Evolutionary conservation across 2,329 filamentous ascomycete species (phyloP).

Genomic region (Tolypocladium ophioglossoides): DNA sequence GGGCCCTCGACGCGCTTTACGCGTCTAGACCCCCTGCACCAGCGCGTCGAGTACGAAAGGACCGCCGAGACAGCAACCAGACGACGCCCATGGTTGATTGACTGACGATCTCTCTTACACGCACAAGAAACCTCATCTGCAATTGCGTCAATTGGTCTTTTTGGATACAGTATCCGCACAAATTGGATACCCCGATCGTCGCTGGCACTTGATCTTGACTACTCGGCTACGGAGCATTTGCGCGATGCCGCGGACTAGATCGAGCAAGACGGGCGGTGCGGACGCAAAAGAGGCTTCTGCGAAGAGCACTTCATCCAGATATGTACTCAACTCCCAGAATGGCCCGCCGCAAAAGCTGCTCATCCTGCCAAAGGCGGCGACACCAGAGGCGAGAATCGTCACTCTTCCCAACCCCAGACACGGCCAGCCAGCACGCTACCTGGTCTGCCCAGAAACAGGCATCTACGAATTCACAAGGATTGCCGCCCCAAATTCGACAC

Average conservation of each 20-base stretch:
- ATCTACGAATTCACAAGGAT: conserved; percentile 56
- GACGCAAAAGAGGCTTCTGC: conserved; percentile 15
- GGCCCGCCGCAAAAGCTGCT: conserved; percentile 44
- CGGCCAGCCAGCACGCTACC: conserved; percentile 43
- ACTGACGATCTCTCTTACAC: background rate
- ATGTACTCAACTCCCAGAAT: conserved; percentile 27
- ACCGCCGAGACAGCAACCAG: background rate
- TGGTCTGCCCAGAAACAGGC: conserved; percentile 50
- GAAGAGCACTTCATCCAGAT: conserved; percentile 20
- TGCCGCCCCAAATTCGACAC: conserved; percentile 38
- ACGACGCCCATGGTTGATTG: background rate
- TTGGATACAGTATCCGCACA: background rate
- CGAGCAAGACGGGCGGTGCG: conserved; percentile 24
- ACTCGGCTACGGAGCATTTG: background rate
- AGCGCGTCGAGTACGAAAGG: background rate
- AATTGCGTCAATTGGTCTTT: too few species aligned
- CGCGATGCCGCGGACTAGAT: conserved; percentile 40
- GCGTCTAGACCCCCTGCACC: conserved; percentile 1
- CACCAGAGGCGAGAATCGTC: conserved; percentile 44
- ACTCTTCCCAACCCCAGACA: conserved; percentile 50
- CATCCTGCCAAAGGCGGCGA: conserved; percentile 47
- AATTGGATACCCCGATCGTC: background rate
- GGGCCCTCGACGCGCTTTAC: conserved; percentile 6
- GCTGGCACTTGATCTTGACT: background rate
- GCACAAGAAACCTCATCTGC: background rate